phyloP scores from a whole-genome alignment of 2,329 filamentous ascomycete species.

The Cladosporium sphaerospermum region DNA sequence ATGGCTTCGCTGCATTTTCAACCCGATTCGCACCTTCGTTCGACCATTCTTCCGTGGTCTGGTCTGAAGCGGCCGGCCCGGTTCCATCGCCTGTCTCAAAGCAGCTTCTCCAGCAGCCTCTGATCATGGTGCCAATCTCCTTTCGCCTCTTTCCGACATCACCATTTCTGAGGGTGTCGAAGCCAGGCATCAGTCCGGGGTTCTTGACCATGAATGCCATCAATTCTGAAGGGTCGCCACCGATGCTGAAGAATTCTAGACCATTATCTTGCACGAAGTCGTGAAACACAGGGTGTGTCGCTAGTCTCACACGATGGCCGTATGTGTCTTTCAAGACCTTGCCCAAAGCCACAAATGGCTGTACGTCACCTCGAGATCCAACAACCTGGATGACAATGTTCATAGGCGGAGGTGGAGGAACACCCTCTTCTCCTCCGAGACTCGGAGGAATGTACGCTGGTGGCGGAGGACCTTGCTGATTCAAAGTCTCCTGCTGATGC shows the following conservation, averaged over 20 bases:
- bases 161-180: slow-evolving; percentile 68
- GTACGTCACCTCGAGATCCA: slow-evolving; percentile 45
- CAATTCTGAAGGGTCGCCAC: slow-evolving; percentile 44
- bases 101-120: slow-evolving; percentile 81
- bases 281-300: slow-evolving; percentile 45
- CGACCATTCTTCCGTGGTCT: slow-evolving; percentile 46
- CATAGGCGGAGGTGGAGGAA: slow-evolving; percentile 44
- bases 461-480: slow-evolving; percentile 46
- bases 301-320: slow-evolving; percentile 42
- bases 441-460: slow-evolving; percentile 69
- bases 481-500: slow-evolving; percentile 45
- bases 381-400: slow-evolving; percentile 47
- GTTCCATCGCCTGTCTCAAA: slow-evolving; percentile 69
- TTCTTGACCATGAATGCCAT: slow-evolving; percentile 87
- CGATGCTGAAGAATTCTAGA: slow-evolving; percentile 47
- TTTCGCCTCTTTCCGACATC: slow-evolving; percentile 69
- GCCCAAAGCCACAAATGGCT: slow-evolving; percentile 45
- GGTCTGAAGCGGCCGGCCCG: slow-evolving; percentile 29
- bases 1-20: slow-evolving; percentile 50
- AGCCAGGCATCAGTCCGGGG: slow-evolving; percentile 75
- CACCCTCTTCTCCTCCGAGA: slow-evolving; percentile 58
- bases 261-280: slow-evolving; percentile 45
- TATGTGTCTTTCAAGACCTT: slow-evolving; percentile 46
- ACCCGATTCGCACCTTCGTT: slow-evolving; percentile 29
- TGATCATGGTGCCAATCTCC: slow-evolving; percentile 72